A percentile compares a stretch with the other conserved stretches of the same genome.
Evolutionary conservation across 345 rosid species (phyloP).

Genomic region (Gossypium longicalyx): DNA sequence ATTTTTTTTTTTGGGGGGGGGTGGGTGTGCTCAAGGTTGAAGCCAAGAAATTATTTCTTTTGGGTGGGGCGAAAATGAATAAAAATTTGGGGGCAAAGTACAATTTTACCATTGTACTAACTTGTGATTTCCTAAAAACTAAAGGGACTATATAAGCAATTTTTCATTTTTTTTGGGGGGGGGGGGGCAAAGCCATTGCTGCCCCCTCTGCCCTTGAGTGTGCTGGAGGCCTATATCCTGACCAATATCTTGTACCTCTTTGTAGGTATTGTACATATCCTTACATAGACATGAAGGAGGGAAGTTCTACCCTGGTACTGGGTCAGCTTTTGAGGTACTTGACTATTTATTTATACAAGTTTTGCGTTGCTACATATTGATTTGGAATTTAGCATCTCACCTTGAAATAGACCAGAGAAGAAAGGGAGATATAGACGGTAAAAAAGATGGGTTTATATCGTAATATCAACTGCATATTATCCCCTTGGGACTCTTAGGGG

Average conservation of each 20-base stretch:
- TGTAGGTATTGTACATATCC: slow-evolving; percentile 83
- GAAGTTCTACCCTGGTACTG: slow-evolving; percentile 86
- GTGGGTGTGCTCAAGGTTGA: too few species aligned
- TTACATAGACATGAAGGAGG: slow-evolving; percentile 95
- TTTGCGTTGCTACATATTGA: neutral
- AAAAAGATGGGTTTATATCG: neutral
- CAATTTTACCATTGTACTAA: too few species aligned
- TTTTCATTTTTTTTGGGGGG: neutral
- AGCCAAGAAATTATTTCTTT: too few species aligned
- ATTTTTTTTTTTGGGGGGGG: too few species aligned
- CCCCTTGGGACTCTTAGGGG: neutral
- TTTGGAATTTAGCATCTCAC: neutral
- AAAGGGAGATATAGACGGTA: neutral
- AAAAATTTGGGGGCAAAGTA: too few species aligned
- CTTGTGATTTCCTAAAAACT: too few species aligned
- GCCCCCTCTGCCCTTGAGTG: neutral
- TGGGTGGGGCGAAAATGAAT: too few species aligned
- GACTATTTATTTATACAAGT: neutral
- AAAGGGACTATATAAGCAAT: too few species aligned
- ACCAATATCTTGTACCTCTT: slow-evolving; percentile 10
- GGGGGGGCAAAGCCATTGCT: too few species aligned
- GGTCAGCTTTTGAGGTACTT: slow-evolving; percentile 80
- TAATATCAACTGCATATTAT: neutral
- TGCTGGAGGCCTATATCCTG: neutral
- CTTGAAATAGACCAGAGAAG: neutral